Base-by-base conservation (phyloP, 2,329 filamentous ascomycete species). In the Epichloe bromicola region DNA sequence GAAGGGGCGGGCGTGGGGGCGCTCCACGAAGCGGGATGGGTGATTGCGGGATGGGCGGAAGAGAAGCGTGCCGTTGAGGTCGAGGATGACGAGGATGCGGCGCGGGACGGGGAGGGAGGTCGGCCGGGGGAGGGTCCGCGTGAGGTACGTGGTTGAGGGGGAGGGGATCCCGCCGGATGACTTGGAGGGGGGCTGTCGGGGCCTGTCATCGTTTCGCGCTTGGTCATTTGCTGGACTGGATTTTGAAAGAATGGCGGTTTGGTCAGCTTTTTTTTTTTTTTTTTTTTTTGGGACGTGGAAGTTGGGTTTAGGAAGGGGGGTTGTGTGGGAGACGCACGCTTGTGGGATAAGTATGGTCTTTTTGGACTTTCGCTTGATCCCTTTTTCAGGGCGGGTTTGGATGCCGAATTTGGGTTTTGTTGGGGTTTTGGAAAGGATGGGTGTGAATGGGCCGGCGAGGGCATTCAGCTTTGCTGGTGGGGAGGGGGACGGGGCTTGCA, bases 61-160 rank as follows among this genome's bases (percentile, higher is more conserved):
- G 37, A 97, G 76, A 1, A 98, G 75, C 0, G 91, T 96, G 55
- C 93, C 93, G 65, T 97, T 98, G 38, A 98, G 78, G 67, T 98
- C 93, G 55, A 97, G 79, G 45, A 97, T 79, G 48, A 98, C 74
- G 20, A 98, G 80, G 36, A 95, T 75, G 15, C 76, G 78, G 40
- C 79, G 79, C 1, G 82, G 76, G 1, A 65, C 48, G 0, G 65
- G 39, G 3, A 77, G 66, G 15, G 57, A 56, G 30, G 63, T 59
- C 0, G 79, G 73, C 0, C 68, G 59, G 14, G 14, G 68, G 4
- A 68, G 62, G 2, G 85, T 73, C 49, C 74, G 73, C 3, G 61
- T 50, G n/a, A 88, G 69, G 66, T 94, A 94, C 45, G 66, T 61
- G 0, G 66, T 44, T 1, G 76, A 76, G 0, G 86, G 86, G 80